Percentiles rank a stretch among this genome's conserved stretches.
Evolutionary conservation across 139 green algal genomes (phyloP).

Genomic region (Haematococcus lacustris): DNA sequence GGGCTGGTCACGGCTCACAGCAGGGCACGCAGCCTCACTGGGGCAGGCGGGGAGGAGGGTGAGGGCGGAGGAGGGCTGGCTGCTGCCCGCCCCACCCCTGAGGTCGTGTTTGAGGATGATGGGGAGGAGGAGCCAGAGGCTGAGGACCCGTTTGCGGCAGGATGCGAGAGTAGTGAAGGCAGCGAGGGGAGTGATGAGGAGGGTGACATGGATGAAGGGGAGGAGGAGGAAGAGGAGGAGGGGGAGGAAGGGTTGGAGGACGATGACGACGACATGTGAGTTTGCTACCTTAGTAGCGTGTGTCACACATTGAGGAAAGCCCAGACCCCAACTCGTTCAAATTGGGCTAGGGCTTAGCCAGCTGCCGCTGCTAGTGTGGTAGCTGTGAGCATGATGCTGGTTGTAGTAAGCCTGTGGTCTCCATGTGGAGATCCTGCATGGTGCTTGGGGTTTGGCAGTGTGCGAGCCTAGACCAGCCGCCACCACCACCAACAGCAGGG

Average conservation of each 20-base stretch:
- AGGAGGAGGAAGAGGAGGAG: slow-evolving; percentile 19
- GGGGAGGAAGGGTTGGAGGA: slow-evolving; percentile 1
- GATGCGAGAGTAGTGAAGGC: background rate
- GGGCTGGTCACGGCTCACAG: slow-evolving; percentile 31
- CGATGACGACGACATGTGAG: background rate
- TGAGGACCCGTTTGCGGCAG: slow-evolving; percentile 27
- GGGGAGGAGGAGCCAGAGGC: slow-evolving; percentile 26
- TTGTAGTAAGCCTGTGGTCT: no score
- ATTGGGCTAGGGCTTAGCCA: no score
- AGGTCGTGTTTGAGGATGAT: slow-evolving; percentile 34
- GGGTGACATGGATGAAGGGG: slow-evolving; percentile 4
- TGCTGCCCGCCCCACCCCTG: background rate
- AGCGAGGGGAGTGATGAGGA: background rate
- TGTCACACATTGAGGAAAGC: background rate
- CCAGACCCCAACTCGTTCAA: no score
- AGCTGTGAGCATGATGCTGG: no score
- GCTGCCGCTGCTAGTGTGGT: no score
- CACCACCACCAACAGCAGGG: no score
- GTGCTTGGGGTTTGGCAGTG: no score
- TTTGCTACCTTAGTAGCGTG: background rate
- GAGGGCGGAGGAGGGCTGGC: slow-evolving; percentile 9
- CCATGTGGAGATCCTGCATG: no score
- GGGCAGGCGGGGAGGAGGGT: no score
- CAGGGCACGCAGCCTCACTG: background rate
- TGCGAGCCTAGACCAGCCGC: no score